A percentile compares a stretch with the other conserved stretches of the same genome.
These are phyloP conservation scores for Inosperma sp. DNA, from an alignment of 768 basidiomycete species.

Conservation along the genomic window DNA sequence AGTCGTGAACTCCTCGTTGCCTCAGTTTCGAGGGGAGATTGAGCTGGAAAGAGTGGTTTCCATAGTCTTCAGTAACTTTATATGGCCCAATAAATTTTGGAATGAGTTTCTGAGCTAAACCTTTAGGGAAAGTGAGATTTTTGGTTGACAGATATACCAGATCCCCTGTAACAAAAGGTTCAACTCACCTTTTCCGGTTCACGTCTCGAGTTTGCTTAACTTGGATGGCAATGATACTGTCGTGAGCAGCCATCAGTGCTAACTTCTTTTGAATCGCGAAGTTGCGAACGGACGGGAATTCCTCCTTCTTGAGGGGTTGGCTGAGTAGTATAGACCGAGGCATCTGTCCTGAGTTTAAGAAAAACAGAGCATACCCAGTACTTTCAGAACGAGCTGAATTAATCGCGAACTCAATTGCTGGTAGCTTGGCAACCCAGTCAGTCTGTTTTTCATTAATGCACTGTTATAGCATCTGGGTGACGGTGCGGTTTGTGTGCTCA, in stretches of 20 bases:
- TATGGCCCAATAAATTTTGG: constrained; percentile 20
- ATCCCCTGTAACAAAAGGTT: constrained; percentile 10
- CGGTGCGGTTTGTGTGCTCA: constrained; percentile 23
- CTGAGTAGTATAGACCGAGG: no score
- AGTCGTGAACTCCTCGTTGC: constrained; percentile 17
- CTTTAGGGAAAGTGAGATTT: constrained; percentile 12
- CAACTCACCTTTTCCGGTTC: constrained; percentile 17
- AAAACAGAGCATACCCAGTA: neutral
- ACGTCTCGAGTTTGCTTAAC: constrained; percentile 26
- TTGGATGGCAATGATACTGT: constrained; percentile 27
- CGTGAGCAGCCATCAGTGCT: constrained; percentile 28
- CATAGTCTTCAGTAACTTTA: constrained; percentile 9
- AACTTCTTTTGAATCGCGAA: constrained; percentile 14
- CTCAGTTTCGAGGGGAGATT: constrained; percentile 16
- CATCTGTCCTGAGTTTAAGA: neutral
- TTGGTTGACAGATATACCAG: constrained; percentile 18
- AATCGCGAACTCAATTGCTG: neutral
- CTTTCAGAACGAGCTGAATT: neutral
- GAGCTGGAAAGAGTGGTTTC: constrained; percentile 10
- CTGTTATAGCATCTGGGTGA: constrained; percentile 17
- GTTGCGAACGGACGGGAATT: constrained; percentile 14
- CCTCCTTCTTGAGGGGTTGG: no score
- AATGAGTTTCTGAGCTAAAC: constrained; percentile 16
- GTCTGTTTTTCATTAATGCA: neutral
- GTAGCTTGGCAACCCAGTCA: neutral